A percentile compares a stretch with the other conserved stretches of the same genome.
phyloP scores from a whole-genome alignment of 1,284 basidiomycete genomes.

The Cryptococcus sp. region DNA sequence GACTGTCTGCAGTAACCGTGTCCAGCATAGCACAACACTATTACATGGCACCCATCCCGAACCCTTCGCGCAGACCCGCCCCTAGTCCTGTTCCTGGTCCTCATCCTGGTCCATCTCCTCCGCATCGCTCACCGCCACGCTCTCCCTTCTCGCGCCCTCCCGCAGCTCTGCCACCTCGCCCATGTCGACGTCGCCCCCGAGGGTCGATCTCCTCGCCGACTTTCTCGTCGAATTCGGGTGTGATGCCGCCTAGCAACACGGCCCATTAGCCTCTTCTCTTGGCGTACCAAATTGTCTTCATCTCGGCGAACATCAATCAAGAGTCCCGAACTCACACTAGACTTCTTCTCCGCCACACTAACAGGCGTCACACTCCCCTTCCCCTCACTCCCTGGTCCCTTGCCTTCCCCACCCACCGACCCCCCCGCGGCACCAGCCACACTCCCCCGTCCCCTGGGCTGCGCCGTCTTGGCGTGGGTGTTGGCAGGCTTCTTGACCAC shows the following conservation, averaged over 20 bases:
- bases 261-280: neutral
- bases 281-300: too few species aligned
- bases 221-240: neutral
- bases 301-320: too few species aligned
- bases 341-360: too few species aligned
- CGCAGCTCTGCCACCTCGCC: neutral
- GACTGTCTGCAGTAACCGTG: too few species aligned
- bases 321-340: too few species aligned
- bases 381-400: too few species aligned
- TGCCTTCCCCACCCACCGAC: too few species aligned
- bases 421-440: neutral
- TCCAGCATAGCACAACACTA: too few species aligned
- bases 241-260: neutral
- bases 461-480: conserved; percentile 33
- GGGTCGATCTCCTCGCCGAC: neutral
- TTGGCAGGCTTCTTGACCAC: conserved; percentile 41
- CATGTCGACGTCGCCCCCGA: neutral
- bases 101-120: neutral
- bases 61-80: too few species aligned
- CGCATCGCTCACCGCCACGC: too few species aligned
- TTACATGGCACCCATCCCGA: neutral
- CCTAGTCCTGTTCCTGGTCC: neutral
- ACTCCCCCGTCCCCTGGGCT: neutral
- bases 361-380: too few species aligned
- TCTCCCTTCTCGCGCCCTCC: too few species aligned